Base-by-base conservation (phyloP, 306 rosid genomes). In the Castanea mollissima region DNA sequence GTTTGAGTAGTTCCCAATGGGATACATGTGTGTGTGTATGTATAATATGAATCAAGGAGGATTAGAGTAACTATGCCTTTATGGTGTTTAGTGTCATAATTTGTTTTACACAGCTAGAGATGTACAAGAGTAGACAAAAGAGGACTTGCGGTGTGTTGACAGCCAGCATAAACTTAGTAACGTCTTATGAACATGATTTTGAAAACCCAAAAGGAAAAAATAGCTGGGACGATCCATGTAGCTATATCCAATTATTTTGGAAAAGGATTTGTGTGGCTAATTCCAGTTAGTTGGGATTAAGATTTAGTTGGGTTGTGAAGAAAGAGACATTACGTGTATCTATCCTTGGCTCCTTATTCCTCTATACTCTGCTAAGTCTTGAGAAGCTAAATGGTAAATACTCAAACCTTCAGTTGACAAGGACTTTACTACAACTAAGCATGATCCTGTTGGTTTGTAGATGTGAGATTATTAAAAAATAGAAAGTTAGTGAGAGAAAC, bases 211-310 rank as follows among this genome's bases (percentile, higher is more conserved):
- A 27, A 55, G 73, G 27, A 18, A 51, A 31, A 25, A 57, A 41
- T 64, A 70, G 60, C 59, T 13, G 70, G 5, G 9, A 72, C 20
- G 60, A 21, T 14, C 20, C 55, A 2, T 77, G 57, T 57, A 44
- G 34, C 44, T 52, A 46, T 80, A n/a, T 65, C 54, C 32, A 59
- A 55, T 80, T 68, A 11, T 6, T 55, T 76, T 15, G 32, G 85
- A 65, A 54, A 75, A 21, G 10, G 35, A 54, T 52, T 55, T 14
- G 9, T 23, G 13, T 19, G 10, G 27, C 2, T 38, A 19, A 35
- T 57, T 19, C 63, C 65, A 32, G 3, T 63, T 18, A 79, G 21
- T 18, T 63, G 5, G 67, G 74, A 16, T n/a, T 15, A 15, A 14
- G 5, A 70, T 41, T 70, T 41, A 3, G 23, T 38, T 34, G 52